Evolutionary conservation across 768 basidiomycete genomes (phyloP).

Genomic region (Psilocybe tampanensis): DNA sequence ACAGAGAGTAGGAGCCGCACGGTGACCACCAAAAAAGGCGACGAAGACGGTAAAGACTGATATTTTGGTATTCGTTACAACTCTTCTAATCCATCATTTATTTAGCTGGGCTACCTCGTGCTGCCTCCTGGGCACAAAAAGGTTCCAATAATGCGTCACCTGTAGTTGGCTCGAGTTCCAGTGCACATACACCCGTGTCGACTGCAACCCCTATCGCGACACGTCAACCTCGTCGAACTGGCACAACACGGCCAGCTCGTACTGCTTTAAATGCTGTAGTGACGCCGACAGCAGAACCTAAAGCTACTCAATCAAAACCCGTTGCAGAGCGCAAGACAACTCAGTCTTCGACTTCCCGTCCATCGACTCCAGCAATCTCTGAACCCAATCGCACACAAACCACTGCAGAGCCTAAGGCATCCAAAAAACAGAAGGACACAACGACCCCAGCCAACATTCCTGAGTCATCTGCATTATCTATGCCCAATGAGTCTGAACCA

Average conservation of each 20-base stretch:
- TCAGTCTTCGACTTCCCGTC: constrained; percentile 58
- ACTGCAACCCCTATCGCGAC: constrained; percentile 19
- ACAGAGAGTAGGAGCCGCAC: constrained; percentile 69
- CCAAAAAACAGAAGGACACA: constrained; percentile 40
- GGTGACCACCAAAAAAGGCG: constrained; percentile 55
- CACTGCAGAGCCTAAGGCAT: constrained; percentile 41
- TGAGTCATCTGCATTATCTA: constrained; percentile 51
- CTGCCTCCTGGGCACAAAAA: constrained; percentile 66
- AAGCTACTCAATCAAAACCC: constrained; percentile 32
- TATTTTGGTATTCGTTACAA: constrained; percentile 5
- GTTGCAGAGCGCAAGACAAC: constrained; percentile 46
- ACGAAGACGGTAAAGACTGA: constrained; percentile 54
- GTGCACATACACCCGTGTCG: background rate
- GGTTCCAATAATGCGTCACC: constrained; percentile 18
- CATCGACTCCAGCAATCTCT: constrained; percentile 54
- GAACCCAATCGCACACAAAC: constrained; percentile 54
- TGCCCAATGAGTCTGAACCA: constrained; percentile 51
- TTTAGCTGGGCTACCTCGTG: constrained; percentile 61
- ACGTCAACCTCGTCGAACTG: constrained; percentile 47
- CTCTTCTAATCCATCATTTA: constrained; percentile 7
- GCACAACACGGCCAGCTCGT: constrained; percentile 49
- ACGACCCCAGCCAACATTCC: constrained; percentile 26
- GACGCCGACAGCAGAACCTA: constrained; percentile 33
- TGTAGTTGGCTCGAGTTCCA: constrained; percentile 18
- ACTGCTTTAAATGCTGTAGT: constrained; percentile 25